Conservation (phyloP, 495 filamentous ascomycete species). For the Aspergillus haitiensis region DNA sequence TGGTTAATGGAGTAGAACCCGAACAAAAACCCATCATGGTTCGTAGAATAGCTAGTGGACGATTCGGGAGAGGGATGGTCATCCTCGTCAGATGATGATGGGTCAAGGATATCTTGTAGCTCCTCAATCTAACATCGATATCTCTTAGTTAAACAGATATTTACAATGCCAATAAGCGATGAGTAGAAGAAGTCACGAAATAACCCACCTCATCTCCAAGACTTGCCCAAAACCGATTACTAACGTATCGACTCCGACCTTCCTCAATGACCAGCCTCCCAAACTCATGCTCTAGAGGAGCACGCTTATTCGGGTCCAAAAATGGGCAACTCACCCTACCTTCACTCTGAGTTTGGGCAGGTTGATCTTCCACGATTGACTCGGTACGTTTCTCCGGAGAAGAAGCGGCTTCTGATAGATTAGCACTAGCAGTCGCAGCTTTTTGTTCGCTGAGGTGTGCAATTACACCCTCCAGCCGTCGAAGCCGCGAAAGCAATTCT, state of each 20-base stretch:
- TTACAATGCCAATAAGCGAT: not conserved
- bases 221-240: conserved; percentile 85
- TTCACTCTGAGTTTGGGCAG: conserved; percentile 19
- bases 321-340: conserved; percentile 30
- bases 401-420: conserved; percentile 10
- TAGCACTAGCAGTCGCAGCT: conserved; percentile 3
- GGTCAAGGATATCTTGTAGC: conserved; percentile 67
- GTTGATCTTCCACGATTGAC: conserved; percentile 11
- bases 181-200: not conserved
- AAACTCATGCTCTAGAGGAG: conserved; percentile 61
- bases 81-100: conserved; percentile 65
- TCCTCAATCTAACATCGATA: conserved; percentile 59
- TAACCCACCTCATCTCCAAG: conserved; percentile 74
- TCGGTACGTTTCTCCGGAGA: conserved; percentile 12
- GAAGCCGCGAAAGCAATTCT: conserved; percentile 74
- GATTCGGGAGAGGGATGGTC: conserved; percentile 59
- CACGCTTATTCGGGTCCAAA: conserved; percentile 32
- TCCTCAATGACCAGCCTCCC: conserved; percentile 84
- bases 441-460: conserved; percentile 55
- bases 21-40: conserved; percentile 70
- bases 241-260: conserved; percentile 79
- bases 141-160: conserved; percentile 10
- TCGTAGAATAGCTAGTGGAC: conserved; percentile 40
- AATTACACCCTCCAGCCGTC: conserved; percentile 80
- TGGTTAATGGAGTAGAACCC: conserved; percentile 62